A percentile compares a stretch with the other conserved stretches of the same genome.
phyloP scores from a whole-genome alignment of 2,329 filamentous ascomycete species.

The Dendryphion nanum region DNA sequence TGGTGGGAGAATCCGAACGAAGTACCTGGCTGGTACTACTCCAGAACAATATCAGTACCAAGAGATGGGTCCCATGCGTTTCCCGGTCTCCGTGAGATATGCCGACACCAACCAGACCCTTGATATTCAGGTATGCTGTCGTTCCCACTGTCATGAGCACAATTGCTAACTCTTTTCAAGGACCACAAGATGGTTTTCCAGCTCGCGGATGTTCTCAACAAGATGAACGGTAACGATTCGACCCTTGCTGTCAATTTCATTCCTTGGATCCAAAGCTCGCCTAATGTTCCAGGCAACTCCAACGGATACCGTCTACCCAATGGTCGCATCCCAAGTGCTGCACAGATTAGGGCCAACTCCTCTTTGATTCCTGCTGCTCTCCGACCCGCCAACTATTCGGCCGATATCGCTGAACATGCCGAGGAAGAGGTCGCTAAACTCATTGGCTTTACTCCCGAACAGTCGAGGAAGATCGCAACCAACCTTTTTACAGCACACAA shows the following conservation, averaged over 20 bases:
- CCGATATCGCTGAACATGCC: constrained; percentile 12
- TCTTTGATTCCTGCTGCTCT: constrained; percentile 16
- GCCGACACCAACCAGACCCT: constrained; percentile 55
- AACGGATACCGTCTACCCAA: constrained; percentile 34
- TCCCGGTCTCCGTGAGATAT: constrained; percentile 54
- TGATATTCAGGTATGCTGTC: constrained; percentile 47
- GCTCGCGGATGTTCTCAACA: constrained; percentile 59
- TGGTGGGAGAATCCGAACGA: constrained; percentile 64
- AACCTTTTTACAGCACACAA: constrained; percentile 57
- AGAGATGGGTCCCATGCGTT: constrained; percentile 66
- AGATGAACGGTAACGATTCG: constrained; percentile 54
- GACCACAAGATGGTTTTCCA: constrained; percentile 67
- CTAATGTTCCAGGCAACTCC: constrained; percentile 52
- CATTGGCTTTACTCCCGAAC: constrained; percentile 16
- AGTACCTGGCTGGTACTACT: constrained; percentile 58
- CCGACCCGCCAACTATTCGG: constrained; percentile 14
- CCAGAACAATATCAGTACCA: constrained; percentile 66
- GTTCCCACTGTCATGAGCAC: not conserved
- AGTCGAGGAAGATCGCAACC: constrained; percentile 41
- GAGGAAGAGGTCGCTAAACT: constrained; percentile 16
- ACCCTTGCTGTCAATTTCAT: constrained; percentile 59
- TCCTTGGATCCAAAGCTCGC: constrained; percentile 57
- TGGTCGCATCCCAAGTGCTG: constrained; percentile 31
- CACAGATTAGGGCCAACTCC: constrained; percentile 28
- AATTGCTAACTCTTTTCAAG: not conserved